phyloP scores from a whole-genome alignment of 371 early-diverging fungal species.

The Gilbertella persicaria region DNA sequence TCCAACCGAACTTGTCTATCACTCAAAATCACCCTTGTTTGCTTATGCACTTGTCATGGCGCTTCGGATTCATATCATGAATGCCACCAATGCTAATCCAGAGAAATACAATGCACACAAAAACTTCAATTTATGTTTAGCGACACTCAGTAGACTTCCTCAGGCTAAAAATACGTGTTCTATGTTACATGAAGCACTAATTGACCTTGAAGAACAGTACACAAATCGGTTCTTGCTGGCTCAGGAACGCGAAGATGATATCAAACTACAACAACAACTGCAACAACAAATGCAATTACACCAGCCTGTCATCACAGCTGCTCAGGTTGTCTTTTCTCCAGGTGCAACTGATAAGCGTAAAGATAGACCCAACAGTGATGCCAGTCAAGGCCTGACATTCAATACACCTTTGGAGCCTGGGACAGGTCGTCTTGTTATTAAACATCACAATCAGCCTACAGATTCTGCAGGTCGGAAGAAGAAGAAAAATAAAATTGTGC shows the following conservation, averaged over 20 bases:
- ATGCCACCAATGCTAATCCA: constrained; percentile 25
- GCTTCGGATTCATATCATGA: constrained; percentile 43
- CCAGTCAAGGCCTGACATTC: too few relatives aligned
- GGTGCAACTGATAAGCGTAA: constrained; percentile 11
- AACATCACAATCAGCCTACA: not conserved
- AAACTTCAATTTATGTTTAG: constrained; percentile 25
- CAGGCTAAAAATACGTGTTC: constrained; percentile 7
- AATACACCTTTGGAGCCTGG: not conserved
- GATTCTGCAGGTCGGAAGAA: not conserved
- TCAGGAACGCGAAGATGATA: constrained; percentile 13
- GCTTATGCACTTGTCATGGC: constrained; percentile 44
- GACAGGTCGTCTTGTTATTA: not conserved
- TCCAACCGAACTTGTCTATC: constrained; percentile 25
- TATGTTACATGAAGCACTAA: constrained; percentile 9
- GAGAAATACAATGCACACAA: constrained; percentile 22
- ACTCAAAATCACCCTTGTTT: constrained; percentile 38
- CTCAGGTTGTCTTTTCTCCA: constrained; percentile 8
- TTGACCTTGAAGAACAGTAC: constrained; percentile 15
- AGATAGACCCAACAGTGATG: not conserved
- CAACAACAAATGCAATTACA: constrained; percentile 9
- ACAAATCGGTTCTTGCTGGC: constrained; percentile 3
- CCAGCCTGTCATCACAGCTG: constrained; percentile 1
- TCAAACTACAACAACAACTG: constrained; percentile 4
- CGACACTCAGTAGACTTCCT: constrained; percentile 16
- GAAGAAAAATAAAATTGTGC: not conserved